These are phyloP conservation scores for Russula abietina DNA, from an alignment of 768 basidiomycete species.

Conservation along the genomic window DNA sequence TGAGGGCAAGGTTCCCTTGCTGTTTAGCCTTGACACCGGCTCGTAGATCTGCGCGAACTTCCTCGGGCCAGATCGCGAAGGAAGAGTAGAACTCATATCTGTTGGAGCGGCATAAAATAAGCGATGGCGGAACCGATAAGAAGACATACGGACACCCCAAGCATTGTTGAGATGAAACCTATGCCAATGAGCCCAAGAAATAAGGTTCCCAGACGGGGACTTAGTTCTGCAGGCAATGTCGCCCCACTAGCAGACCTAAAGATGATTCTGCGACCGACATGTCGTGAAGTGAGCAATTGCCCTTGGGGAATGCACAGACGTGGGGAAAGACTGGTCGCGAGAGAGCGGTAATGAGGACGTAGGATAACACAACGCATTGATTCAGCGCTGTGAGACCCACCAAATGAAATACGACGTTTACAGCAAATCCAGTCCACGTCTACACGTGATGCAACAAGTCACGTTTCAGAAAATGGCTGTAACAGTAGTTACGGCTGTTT, in stretches of 20 bases:
- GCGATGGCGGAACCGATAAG: not conserved
- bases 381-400: no score
- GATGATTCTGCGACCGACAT: constrained; percentile 3
- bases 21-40: constrained; percentile 58
- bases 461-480: no score
- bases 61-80: constrained; percentile 61
- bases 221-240: not conserved
- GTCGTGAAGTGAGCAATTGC: not conserved
- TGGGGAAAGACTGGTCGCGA: not conserved
- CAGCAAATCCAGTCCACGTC: no score
- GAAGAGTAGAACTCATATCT: constrained; percentile 53
- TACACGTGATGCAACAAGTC: not conserved
- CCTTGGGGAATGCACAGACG: not conserved
- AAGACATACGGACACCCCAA: constrained; percentile 21
- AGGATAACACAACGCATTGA: not conserved
- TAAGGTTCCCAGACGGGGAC: constrained; percentile 12
- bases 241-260: constrained; percentile 1
- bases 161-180: constrained; percentile 18
- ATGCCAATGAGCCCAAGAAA: constrained; percentile 18
- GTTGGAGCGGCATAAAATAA: constrained; percentile 31
- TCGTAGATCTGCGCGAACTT: constrained; percentile 58
- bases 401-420: no score
- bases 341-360: not conserved
- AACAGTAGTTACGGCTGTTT: no score
- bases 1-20: constrained; percentile 47